phyloP scores from a whole-genome alignment of 202 grass and related monocot species.

The Setaria italica region DNA sequence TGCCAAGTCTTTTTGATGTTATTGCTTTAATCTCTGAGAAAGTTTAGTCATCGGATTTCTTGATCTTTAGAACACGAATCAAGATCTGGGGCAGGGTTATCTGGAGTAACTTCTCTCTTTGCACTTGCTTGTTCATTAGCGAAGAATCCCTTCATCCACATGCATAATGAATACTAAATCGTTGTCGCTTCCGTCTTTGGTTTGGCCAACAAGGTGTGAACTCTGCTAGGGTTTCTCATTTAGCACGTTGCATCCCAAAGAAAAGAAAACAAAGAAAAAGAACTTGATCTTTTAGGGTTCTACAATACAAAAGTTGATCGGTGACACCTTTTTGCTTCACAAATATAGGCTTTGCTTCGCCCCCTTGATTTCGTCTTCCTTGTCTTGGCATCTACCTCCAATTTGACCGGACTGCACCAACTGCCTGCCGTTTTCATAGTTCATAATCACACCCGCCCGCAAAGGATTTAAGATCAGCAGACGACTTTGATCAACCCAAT shows the following conservation, averaged over 20 bases:
- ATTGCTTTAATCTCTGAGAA: not conserved
- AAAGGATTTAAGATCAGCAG: conserved; percentile 37
- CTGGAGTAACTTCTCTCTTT: not conserved
- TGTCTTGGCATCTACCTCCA: conserved; percentile 33
- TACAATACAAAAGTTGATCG: not conserved
- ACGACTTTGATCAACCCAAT: conserved; percentile 23
- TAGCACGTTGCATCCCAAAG: conserved; percentile 23
- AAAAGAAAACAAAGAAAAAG: conserved; percentile 22
- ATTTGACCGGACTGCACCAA: conserved; percentile 51
- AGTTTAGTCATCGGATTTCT: not conserved
- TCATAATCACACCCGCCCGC: conserved; percentile 8
- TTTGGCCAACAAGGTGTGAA: conserved; percentile 50
- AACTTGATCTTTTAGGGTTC: conserved; percentile 49
- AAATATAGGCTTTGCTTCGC: not conserved
- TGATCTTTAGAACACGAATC: conserved; percentile 5
- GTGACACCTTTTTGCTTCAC: conserved; percentile 7
- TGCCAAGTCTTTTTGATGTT: conserved; percentile 2
- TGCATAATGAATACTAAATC: not conserved
- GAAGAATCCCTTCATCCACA: conserved; percentile 9
- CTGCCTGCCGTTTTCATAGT: conserved; percentile 34
- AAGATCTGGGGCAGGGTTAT: conserved; percentile 29
- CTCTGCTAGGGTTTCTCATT: conserved; percentile 71
- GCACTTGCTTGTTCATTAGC: not conserved
- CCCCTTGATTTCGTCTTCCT: conserved; percentile 21
- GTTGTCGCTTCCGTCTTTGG: conserved; percentile 30